A percentile compares a stretch with the other conserved stretches of the same genome.
phyloP scores from a whole-genome alignment of 1,284 basidiomycete genomes.

The Rhizoctonia solani region DNA sequence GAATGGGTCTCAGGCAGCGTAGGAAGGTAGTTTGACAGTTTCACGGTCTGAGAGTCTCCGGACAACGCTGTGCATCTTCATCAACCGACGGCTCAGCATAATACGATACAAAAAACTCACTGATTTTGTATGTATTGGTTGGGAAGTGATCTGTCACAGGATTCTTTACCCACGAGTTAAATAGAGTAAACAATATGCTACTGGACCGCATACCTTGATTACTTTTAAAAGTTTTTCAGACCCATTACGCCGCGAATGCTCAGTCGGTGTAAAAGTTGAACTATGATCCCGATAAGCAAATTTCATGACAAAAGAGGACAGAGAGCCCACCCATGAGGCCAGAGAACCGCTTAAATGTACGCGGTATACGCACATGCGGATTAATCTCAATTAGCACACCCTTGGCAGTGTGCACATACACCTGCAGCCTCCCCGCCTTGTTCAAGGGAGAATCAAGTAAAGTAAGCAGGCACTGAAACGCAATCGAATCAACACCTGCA shows the following conservation, averaged over 20 bases:
- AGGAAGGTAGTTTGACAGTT: constrained; percentile 82
- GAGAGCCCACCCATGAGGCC: constrained; percentile 88
- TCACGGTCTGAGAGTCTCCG: constrained; percentile 84
- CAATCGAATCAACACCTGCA: neutral
- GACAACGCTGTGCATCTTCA: constrained; percentile 70
- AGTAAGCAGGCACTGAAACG: constrained; percentile 86
- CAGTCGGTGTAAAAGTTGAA: constrained; percentile 96
- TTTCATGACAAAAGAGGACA: neutral
- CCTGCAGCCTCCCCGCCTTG: constrained; percentile 95
- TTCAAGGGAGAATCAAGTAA: constrained; percentile 97
- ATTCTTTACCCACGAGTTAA: constrained; percentile 62
- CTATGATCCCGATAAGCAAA: constrained; percentile 50
- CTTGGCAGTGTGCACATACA: constrained; percentile 97
- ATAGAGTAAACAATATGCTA: neutral
- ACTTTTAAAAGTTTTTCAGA: constrained; percentile 97
- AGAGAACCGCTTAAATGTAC: constrained; percentile 98
- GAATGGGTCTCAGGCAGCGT: constrained; percentile 84
- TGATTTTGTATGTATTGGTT: constrained; percentile 93
- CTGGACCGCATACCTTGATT: constrained; percentile 68
- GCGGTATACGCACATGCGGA: constrained; percentile 94
- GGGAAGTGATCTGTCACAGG: constrained; percentile 96
- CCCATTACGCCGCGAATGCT: constrained; percentile 96
- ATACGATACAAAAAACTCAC: constrained; percentile 53
- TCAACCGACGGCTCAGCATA: neutral
- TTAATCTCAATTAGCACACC: constrained; percentile 99